Evolutionary conservation across 495 filamentous ascomycete species (phyloP).

Genomic region (Penicillium robsamsonii): DNA sequence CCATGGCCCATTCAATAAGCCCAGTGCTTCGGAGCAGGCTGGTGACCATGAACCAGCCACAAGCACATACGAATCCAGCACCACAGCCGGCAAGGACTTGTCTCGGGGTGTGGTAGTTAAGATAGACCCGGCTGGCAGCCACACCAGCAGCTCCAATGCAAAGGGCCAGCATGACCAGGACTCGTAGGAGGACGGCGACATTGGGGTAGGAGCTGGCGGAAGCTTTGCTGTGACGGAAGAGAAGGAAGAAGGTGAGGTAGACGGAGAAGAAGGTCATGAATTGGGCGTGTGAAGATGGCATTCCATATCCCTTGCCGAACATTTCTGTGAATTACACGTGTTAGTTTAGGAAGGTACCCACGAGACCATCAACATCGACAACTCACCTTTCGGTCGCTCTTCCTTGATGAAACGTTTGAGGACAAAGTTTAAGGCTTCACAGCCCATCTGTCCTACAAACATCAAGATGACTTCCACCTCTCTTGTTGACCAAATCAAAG

Average conservation of each 20-base stretch:
- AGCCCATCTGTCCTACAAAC: conserved; percentile 87
- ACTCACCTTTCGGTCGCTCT: conserved; percentile 73
- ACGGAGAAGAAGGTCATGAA: conserved; percentile 88
- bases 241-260: conserved; percentile 76
- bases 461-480: conserved; percentile 88
- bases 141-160: conserved; percentile 64
- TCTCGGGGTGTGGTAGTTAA: conserved; percentile 86
- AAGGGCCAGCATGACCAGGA: conserved; percentile 54
- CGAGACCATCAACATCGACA: background rate
- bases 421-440: conserved; percentile 88
- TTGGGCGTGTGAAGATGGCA: conserved; percentile 98
- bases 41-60: conserved; percentile 77
- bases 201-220: conserved; percentile 40
- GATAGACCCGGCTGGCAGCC: conserved; percentile 77
- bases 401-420: conserved; percentile 91
- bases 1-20: conserved; percentile 70
- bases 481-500: conserved; percentile 83
- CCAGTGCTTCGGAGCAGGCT: conserved; percentile 57
- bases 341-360: conserved; percentile 1
- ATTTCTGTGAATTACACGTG: conserved; percentile 51
- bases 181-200: conserved; percentile 57
- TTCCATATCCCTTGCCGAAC: conserved; percentile 92
- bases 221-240: conserved; percentile 69
- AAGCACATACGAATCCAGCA: conserved; percentile 69
- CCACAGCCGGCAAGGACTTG: conserved; percentile 80